phyloP scores from a whole-genome alignment of 2,329 filamentous ascomycete genomes.

The Xylariaceae sp. region DNA sequence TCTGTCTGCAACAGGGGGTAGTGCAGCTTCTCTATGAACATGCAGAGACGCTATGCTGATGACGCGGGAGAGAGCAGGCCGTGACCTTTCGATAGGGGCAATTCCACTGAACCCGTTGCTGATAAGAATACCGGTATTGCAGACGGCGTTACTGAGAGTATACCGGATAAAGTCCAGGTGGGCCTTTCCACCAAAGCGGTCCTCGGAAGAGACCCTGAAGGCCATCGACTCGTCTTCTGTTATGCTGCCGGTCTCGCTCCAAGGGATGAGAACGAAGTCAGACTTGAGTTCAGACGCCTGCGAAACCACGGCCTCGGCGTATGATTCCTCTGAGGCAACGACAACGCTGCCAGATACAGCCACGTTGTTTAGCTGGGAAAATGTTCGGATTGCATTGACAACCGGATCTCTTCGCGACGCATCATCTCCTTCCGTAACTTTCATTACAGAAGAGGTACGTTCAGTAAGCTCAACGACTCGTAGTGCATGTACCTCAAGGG shows the following conservation, averaged over 20 bases:
- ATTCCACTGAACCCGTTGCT: slow-evolving; percentile 54
- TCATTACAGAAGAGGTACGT: slow-evolving; percentile 92
- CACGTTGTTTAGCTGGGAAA: slow-evolving; percentile 78
- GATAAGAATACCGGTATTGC: slow-evolving; percentile 73
- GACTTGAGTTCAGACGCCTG: slow-evolving; percentile 65
- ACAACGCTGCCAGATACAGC: slow-evolving; percentile 76
- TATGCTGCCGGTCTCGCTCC: slow-evolving; percentile 77
- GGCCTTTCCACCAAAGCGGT: slow-evolving; percentile 54
- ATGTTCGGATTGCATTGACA: slow-evolving; percentile 84
- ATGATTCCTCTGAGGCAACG: slow-evolving; percentile 71
- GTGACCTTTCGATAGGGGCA: slow-evolving; percentile 30
- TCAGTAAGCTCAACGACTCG: slow-evolving; percentile 83
- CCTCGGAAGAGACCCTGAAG: slow-evolving; percentile 44
- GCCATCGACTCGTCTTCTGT: slow-evolving; percentile 54
- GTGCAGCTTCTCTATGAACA: slow-evolving; percentile 51
- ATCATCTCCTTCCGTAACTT: slow-evolving; percentile 76
- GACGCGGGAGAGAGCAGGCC: slow-evolving; percentile 41
- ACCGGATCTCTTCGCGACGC: slow-evolving; percentile 71
- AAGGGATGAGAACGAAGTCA: slow-evolving; percentile 78
- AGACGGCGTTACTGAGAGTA: slow-evolving; percentile 57
- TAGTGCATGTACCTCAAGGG: slow-evolving; percentile 74
- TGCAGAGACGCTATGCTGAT: slow-evolving; percentile 55
- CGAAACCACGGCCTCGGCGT: slow-evolving; percentile 68
- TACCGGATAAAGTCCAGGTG: slow-evolving; percentile 72
- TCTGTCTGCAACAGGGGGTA: slow-evolving; percentile 57